Base-by-base conservation (phyloP, 371 early-diverging fungal genomes). In the Mucor plumbeus region DNA sequence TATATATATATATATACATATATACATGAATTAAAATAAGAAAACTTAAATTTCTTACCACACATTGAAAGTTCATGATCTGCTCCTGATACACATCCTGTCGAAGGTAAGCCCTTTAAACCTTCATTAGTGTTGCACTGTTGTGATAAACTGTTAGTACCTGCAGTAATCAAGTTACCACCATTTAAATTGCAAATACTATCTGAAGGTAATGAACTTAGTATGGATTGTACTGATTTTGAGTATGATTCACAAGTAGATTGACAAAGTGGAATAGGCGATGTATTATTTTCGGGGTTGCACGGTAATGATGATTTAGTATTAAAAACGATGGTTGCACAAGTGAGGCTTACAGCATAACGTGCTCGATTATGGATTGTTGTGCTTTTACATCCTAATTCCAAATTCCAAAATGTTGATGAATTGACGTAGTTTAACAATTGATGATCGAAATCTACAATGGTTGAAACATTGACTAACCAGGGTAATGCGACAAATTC, bases 21-120 rank as follows among this genome's bases (percentile, higher is more conserved):
- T 21, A 53, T 14, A 31, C 5, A 21, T 13, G 53, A 19, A 8
- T 5, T 13, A 11, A 1, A 26, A 26, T 53, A n/a, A 5, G 15
- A 6, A 34, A 34, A 55, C 5, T 3, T 36, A 1, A 11, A 7
- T 36, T 44, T 17, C 44, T 64, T 76, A 80, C 81, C 81, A 66
- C 81, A 80, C 44, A 72, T 69, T 31, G 68, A 68, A n/a, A 71
- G 69, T 44, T 80, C 81, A 64, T 76, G 72, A 14, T 70, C 81
- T 36, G 64, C 62, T 13, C 76, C 78, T 0, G 70, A 67, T 15
- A 80, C 65, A 58, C 81, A 80, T 6, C 47, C 65, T 9, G 59
- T 50, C 0, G 56, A 56, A 5, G 55, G 41, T 1, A 69, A 54
- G 0, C 73, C 80, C 54, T 70, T 68, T 17, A 69, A 69, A 7